Evolutionary conservation across 1,284 basidiomycete species (phyloP), one percentile per base, ranked within the genome.

Genomic region (Leccinum solheimii): DNA sequence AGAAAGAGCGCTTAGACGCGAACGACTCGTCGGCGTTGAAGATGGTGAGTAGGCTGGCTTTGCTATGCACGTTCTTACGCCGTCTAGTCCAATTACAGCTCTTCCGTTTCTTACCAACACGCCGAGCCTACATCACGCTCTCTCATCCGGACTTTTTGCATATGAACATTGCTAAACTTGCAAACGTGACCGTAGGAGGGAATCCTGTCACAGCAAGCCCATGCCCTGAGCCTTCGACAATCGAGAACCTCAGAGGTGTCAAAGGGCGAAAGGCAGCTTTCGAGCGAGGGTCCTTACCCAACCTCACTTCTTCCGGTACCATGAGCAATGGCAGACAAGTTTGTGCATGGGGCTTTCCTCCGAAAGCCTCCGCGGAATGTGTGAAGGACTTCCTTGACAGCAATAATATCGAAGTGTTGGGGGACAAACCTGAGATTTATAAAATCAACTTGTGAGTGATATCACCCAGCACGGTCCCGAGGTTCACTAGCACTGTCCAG

Each of bases 331-430:
- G 83, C 14, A 81, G 74, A 63, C 80, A 79, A 59, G 88, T 91
- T 19, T 78, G 85, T 10, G 65, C 90, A 1, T 82, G 77, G 71
- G 90, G 90, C 1, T 70, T 91, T 32, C 87, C 88, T 0, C 81
- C 80, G 1, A 84, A 71, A 64, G 69, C 80, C 9, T 67, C 69
- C 2, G 55, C 69, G 3, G 69, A 71, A 0, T 71, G 67, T 5
- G 62, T 91, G n/a, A 74, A 75, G 51, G 66, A 71, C 7, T 73
- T 80, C 56, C 68, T 90, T 50, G 74, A 75, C 34, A 73, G 69
- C 50, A 86, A 78, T 68, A 75, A 81, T 51, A 62, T 88, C 14
- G 79, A 78, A 13, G 64, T 63, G 8, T 70, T 78, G 54, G 71
- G 75, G 27, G 76, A 76, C 23, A 67, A 73, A 36, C 67, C 74